Conservation (phyloP, 345 rosid genomes). For the Psidium friedrichsthalianum region DNA sequence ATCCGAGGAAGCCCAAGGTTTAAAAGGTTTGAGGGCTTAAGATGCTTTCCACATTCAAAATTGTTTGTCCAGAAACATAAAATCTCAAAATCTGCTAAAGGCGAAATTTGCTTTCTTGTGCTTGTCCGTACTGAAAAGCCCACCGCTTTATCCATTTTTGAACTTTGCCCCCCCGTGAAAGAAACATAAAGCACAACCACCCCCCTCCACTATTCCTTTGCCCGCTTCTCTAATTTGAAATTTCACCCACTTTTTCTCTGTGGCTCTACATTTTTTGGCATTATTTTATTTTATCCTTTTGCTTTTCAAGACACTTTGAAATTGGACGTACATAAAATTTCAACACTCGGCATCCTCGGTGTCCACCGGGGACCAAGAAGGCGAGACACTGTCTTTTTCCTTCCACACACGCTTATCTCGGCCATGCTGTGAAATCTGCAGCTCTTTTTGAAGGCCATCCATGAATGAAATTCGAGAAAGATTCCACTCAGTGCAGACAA, state of each 20-base stretch:
- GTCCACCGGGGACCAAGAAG: background rate
- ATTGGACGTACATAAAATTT: background rate
- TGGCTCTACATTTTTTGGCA: background rate
- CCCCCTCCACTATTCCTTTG: background rate
- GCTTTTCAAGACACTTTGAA: background rate
- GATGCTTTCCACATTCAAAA: background rate
- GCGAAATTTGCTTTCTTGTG: background rate
- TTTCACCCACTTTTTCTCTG: background rate
- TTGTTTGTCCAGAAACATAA: background rate
- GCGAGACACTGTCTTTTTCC: background rate
- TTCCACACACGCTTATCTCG: background rate
- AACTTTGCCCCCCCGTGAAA: background rate
- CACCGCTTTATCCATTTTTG: background rate
- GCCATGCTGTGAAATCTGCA: background rate
- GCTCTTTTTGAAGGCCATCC: background rate
- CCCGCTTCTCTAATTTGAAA: background rate
- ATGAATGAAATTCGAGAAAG: background rate
- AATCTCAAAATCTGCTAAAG: background rate
- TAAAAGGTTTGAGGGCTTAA: too few species aligned
- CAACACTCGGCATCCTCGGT: background rate
- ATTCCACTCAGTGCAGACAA: background rate
- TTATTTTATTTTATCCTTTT: background rate
- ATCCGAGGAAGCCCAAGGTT: too few species aligned
- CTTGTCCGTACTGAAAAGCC: background rate
- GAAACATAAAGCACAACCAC: rapidly evolving